Evolutionary conservation across 768 basidiomycete species (phyloP).

Genomic region (Russula sp.): DNA sequence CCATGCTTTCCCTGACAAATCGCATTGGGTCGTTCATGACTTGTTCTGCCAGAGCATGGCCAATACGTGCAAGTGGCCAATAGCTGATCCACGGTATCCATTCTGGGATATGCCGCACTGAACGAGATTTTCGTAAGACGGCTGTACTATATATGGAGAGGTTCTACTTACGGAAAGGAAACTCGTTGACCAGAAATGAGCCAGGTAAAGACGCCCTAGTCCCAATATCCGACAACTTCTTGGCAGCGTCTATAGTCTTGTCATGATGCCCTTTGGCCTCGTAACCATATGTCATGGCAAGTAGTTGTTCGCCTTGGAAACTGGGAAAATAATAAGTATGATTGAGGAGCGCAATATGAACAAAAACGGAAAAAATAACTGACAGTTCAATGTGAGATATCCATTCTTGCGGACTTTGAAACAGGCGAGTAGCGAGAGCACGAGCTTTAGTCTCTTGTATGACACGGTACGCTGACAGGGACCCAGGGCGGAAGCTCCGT

Average conservation of each 20-base stretch:
- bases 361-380: not conserved
- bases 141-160: not conserved
- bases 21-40: conserved; percentile 1
- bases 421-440: conserved; percentile 5
- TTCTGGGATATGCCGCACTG: conserved; percentile 18
- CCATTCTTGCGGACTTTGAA: conserved; percentile 10
- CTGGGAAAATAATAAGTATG: not conserved
- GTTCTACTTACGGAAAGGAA: conserved; percentile 16
- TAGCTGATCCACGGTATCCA: conserved; percentile 18
- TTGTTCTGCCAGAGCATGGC: not conserved
- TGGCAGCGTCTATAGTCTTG: not conserved
- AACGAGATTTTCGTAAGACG: not conserved
- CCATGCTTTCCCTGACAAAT: conserved; percentile 11
- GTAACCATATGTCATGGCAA: conserved; percentile 22
- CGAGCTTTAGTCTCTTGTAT: conserved; percentile 10
- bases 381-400: conserved; percentile 12
- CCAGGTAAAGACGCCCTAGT: not conserved
- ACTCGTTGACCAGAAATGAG: conserved; percentile 15
- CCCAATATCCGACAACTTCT: not conserved
- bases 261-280: conserved; percentile 5
- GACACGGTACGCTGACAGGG: not conserved
- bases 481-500: conserved; percentile 13
- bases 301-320: conserved; percentile 11
- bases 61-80: conserved; percentile 14
- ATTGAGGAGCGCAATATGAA: not conserved